Evolutionary conservation across 768 basidiomycete genomes (phyloP), one percentile per base, ranked within the genome.

Genomic region (Nidula microcarpa): DNA sequence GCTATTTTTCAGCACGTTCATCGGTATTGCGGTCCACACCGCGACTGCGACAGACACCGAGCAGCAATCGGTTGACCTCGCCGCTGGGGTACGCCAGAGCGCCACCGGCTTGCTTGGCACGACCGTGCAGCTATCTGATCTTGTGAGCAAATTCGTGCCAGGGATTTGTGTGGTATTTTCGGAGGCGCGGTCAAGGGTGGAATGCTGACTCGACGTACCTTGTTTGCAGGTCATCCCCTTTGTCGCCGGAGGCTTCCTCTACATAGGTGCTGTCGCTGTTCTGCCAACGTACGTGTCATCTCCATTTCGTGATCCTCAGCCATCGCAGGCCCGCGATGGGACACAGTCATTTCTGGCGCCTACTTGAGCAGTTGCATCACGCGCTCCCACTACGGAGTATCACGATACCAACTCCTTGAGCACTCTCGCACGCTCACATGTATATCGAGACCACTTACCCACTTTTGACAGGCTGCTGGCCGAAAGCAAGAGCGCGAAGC

Each of bases 231-330:
- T 93, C 45, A 91, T 93, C 57, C 90, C 91, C 13, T 91, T 91
- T 64, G 91, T 92, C 44, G 91, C 91, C 34, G 91, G 91, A 57
- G 92, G 92, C 14, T 97, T 95, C 74, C 73, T 96, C 62, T 95
- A 94, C 70, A 94, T 96, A 64, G 94, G 92, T 30, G 90, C 91
- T 33, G 94, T 95, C 53, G 91, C 92, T 47, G 92, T 94, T 55
- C 73, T 94, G 55, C 93, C 93, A 60, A 91, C 89, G 90, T 92
- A 78, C 64, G 89, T 78, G 16, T 54, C 55, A 56, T 52, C 33
- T 33, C 16, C n/a, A n/a, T 43, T 35, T 33, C 32, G 35, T 32
- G 44, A 35, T 41, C 23, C 45, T 46, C 8, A 23, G 18, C 45
- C 48, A n/a, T 13, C 51, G 34, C 6, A 32, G 13, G 6, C 43